A percentile compares a stretch with the other conserved stretches of the same genome.
phyloP scores from a whole-genome alignment of 2,329 filamentous ascomycete genomes.

The Plenodomus tracheiphilus region DNA sequence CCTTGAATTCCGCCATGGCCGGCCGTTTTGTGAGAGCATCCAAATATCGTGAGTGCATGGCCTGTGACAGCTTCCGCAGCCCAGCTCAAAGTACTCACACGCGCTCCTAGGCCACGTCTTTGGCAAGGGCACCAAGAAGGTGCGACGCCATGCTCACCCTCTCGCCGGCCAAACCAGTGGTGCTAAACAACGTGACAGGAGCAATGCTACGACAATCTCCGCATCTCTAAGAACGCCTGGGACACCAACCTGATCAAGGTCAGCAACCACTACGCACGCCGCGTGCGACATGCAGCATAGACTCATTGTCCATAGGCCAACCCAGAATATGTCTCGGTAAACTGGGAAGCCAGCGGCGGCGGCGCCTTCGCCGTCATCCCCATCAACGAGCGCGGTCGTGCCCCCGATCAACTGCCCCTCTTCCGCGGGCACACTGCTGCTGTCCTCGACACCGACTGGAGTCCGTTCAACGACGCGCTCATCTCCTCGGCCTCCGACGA shows the following conservation, averaged over 20 bases:
- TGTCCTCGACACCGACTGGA: conserved; percentile 98
- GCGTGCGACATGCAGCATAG: conserved; percentile 30
- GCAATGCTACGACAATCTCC: conserved; percentile 97
- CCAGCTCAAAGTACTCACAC: conserved; percentile 28
- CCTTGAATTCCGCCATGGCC: conserved; percentile 55
- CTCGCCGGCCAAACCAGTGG: no score
- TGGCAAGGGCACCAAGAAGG: conserved; percentile 89
- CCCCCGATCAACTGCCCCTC: conserved; percentile 89
- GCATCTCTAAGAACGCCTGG: conserved; percentile 98
- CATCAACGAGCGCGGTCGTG: conserved; percentile 81
- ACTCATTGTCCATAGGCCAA: conserved; percentile 68
- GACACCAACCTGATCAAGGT: conserved; percentile 99
- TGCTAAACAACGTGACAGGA: conserved; percentile 57
- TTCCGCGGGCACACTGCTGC: conserved; percentile 95
- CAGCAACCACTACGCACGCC: conserved; percentile 41
- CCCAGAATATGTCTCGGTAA: conserved; percentile 92
- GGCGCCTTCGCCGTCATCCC: conserved; percentile 97
- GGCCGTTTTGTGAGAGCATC: conserved; percentile 74
- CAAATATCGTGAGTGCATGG: conserved; percentile 64
- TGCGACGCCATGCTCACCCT: conserved; percentile 31
- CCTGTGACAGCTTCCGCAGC: conserved; percentile 24
- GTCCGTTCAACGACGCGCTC: conserved; percentile 91
- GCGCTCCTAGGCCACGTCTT: conserved; percentile 84
- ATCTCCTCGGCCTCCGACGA: conserved; percentile 95
- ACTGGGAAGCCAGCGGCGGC: conserved; percentile 96